A percentile compares a stretch with the other conserved stretches of the same genome.
Evolutionary conservation across 2,329 filamentous ascomycete genomes (phyloP).

Genomic region (Microcyclospora tardicrescens): DNA sequence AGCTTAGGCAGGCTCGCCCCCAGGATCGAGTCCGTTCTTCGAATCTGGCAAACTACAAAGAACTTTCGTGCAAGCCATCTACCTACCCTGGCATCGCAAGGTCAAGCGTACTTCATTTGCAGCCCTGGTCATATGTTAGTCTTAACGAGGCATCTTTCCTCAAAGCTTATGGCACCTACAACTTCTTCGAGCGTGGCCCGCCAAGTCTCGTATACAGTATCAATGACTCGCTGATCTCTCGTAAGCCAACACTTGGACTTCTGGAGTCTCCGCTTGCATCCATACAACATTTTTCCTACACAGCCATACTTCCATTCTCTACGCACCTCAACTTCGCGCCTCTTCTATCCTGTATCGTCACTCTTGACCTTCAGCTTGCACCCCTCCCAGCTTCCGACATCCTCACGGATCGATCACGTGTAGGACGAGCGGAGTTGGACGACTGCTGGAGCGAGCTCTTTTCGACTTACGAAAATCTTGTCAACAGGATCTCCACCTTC

Average conservation of each 20-base stretch:
- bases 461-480: constrained; percentile 8
- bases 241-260: neutral
- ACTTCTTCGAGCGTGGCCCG: constrained; percentile 54
- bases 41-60: neutral
- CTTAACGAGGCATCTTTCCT: constrained; percentile 67
- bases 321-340: constrained; percentile 15
- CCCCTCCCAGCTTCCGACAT: constrained; percentile 28
- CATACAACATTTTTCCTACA: constrained; percentile 21
- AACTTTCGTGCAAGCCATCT: neutral
- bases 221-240: constrained; percentile 11
- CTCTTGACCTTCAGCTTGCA: constrained; percentile 29
- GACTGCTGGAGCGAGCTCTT: constrained; percentile 27
- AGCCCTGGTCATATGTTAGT: constrained; percentile 50
- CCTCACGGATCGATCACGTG: constrained; percentile 23
- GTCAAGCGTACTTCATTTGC: constrained; percentile 41
- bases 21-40: neutral
- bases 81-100: constrained; percentile 10
- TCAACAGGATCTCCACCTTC: constrained; percentile 1
- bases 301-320: constrained; percentile 22
- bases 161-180: constrained; percentile 56
- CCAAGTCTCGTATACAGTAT: constrained; percentile 19
- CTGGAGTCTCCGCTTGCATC: neutral
- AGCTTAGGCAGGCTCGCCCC: constrained; percentile 6
- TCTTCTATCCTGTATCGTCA: constrained; percentile 7
- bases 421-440: constrained; percentile 29